A percentile compares a stretch with the other conserved stretches of the same genome.
These are phyloP conservation scores for Maudiozyma turicensis DNA, from an alignment of 805 yeast species.

Conservation along the genomic window DNA sequence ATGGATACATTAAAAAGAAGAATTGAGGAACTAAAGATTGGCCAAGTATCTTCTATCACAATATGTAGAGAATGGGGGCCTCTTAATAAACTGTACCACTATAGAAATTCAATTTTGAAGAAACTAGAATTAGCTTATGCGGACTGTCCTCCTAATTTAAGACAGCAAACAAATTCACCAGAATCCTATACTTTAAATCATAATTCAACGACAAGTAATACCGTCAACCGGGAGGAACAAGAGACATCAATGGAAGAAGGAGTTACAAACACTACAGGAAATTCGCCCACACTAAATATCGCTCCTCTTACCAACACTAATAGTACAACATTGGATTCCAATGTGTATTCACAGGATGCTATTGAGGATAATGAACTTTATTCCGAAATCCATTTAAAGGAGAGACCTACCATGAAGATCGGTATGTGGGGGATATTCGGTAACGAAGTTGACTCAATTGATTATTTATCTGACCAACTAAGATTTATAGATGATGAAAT, in stretches of 20 bases:
- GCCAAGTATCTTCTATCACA: slow-evolving; percentile 65
- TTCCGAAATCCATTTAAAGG: slow-evolving; percentile 24
- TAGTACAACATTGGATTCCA: not conserved
- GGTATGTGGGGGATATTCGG: slow-evolving; percentile 62
- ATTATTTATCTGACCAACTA: slow-evolving; percentile 59
- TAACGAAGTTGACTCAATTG: slow-evolving; percentile 68
- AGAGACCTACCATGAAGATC: slow-evolving; percentile 53
- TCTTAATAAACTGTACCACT: slow-evolving; percentile 54
- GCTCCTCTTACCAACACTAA: not conserved
- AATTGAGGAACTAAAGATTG: slow-evolving; percentile 69
- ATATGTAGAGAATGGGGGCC: slow-evolving; percentile 83
- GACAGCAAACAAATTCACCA: slow-evolving; percentile 13
- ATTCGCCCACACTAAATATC: not conserved
- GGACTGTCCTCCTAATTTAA: slow-evolving; percentile 24
- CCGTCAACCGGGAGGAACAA: not conserved
- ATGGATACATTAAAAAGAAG: slow-evolving; percentile 62
- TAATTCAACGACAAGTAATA: not conserved
- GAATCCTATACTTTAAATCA: slow-evolving; percentile 17
- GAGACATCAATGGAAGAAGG: not conserved
- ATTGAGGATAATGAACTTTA: slow-evolving; percentile 17
- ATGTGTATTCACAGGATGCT: slow-evolving; percentile 1
- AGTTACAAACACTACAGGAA: not conserved
- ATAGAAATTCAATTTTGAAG: slow-evolving; percentile 43
- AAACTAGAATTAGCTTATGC: slow-evolving; percentile 47
- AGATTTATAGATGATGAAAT: slow-evolving; percentile 66